phyloP scores from a whole-genome alignment of 1,139 yeast genomes.

The Suhomyces maxii region DNA sequence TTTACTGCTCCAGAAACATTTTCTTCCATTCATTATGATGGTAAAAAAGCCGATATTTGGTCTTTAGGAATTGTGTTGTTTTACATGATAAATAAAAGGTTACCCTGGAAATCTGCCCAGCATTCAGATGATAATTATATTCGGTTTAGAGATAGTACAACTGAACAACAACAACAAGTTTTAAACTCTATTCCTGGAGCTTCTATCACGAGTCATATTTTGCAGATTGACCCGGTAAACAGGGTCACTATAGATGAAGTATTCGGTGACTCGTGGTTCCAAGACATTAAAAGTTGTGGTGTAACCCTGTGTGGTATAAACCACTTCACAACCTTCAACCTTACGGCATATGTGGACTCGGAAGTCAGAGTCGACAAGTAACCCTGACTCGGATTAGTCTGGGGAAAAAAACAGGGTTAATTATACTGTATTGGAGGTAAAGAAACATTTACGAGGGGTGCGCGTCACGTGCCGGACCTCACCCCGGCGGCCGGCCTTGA shows the following conservation, averaged over 20 bases:
- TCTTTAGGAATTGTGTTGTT: conserved; percentile 46
- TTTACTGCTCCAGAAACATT: conserved; percentile 53
- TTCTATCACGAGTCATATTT: conserved; percentile 15
- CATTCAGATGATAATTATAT: conserved; percentile 9
- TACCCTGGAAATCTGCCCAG: conserved; percentile 42
- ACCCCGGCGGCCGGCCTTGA: neutral
- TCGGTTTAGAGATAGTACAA: neutral
- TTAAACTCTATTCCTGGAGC: conserved; percentile 10
- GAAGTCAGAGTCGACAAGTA: neutral
- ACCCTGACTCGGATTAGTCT: conserved; percentile 2
- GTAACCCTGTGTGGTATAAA: conserved; percentile 16
- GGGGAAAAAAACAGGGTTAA: neutral
- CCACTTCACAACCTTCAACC: conserved; percentile 11
- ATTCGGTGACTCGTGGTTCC: conserved; percentile 18
- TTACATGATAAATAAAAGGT: conserved; percentile 24
- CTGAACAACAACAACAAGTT: neutral
- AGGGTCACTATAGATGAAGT: conserved; percentile 18
- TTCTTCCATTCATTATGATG: conserved; percentile 36
- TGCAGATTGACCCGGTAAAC: conserved; percentile 15
- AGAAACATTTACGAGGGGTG: neutral
- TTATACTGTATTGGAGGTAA: no score
- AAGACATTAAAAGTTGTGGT: conserved; percentile 3
- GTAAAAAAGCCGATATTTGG: conserved; percentile 49
- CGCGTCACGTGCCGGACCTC: neutral
- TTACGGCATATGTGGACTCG: conserved; percentile 1